Conservation (phyloP, 1,284 basidiomycete genomes). For the Athelia sp. region DNA sequence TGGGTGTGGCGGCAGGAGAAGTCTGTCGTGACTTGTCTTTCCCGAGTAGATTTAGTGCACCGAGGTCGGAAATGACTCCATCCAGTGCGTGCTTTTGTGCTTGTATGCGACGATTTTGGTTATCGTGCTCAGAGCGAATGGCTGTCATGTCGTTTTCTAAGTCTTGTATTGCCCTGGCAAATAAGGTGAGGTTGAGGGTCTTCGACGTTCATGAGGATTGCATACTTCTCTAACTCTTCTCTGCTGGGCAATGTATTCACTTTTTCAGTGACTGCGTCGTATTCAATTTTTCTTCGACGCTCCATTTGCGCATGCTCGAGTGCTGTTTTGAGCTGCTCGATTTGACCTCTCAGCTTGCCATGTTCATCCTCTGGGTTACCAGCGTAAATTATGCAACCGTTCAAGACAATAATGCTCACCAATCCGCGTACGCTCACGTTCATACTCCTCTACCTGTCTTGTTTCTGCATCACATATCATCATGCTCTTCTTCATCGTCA, state of each 20-base stretch:
- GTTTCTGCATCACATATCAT: constrained; percentile 81
- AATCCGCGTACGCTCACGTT: constrained; percentile 62
- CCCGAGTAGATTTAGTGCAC: constrained; percentile 56
- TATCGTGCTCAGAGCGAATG: constrained; percentile 69
- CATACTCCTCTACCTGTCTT: constrained; percentile 76
- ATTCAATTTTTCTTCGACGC: constrained; percentile 74
- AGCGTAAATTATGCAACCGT: constrained; percentile 1
- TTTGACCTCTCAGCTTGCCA: constrained; percentile 56
- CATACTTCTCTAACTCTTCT: constrained; percentile 68
- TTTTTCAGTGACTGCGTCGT: constrained; percentile 76
- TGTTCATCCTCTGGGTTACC: constrained; percentile 61
- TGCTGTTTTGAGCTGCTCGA: constrained; percentile 67
- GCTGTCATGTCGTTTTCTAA: constrained; percentile 75
- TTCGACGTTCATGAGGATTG: constrained; percentile 9
- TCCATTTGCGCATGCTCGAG: constrained; percentile 74
- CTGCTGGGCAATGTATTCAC: constrained; percentile 72
- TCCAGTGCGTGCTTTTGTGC: constrained; percentile 66
- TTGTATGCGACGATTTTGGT: constrained; percentile 58
- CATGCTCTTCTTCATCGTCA: constrained; percentile 66
- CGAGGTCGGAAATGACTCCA: constrained; percentile 55
- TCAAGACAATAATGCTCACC: constrained; percentile 38
- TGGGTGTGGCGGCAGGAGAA: constrained; percentile 43
- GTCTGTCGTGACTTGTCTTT: constrained; percentile 49
- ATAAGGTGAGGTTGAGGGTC: constrained; percentile 1
- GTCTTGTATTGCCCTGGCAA: constrained; percentile 55